Evolutionary conservation across 371 early-diverging fungal species (phyloP).

Genomic region (Apophysomyces ossiformis): DNA sequence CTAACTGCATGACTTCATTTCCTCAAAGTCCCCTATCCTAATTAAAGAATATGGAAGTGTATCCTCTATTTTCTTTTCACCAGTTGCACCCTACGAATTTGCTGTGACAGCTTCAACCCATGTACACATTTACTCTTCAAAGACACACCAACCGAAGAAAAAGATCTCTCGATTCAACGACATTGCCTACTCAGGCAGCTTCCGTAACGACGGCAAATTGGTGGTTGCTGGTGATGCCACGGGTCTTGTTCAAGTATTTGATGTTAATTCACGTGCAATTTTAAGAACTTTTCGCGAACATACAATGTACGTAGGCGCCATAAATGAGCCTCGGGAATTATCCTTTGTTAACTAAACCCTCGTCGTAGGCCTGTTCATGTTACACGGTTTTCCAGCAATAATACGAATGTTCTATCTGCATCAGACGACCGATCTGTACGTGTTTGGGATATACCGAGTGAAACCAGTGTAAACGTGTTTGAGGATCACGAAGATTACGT

Average conservation of each 20-base stretch:
- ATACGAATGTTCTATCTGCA: conserved; percentile 81
- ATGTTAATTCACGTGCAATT: conserved; percentile 80
- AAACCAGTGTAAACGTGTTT: conserved; percentile 74
- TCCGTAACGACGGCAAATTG: conserved; percentile 89
- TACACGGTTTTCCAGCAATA: conserved; percentile 78
- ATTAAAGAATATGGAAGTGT: conserved; percentile 90
- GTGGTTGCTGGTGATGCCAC: conserved; percentile 92
- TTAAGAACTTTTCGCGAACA: conserved; percentile 88
- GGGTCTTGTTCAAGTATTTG: conserved; percentile 86
- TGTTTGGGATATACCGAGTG: conserved; percentile 92
- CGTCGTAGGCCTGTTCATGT: conserved; percentile 78
- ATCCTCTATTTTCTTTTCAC: conserved; percentile 84
- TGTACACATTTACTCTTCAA: conserved; percentile 88
- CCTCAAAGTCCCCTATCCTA: conserved; percentile 74
- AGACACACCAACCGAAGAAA: conserved; percentile 80
- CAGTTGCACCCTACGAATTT: conserved; percentile 85
- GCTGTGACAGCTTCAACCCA: conserved; percentile 89
- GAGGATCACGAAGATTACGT: conserved; percentile 92
- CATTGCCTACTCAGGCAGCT: conserved; percentile 79
- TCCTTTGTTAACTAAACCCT: no score
- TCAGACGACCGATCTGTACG: conserved; percentile 92
- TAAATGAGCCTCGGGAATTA: neutral
- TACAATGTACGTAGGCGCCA: conserved; percentile 63
- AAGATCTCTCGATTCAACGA: conserved; percentile 92
- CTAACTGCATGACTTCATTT: neutral